Percentiles rank a stretch among this genome's conserved stretches.
phyloP scores from a whole-genome alignment of 352 stramenopile species.

The Globisporangium takayamanum region DNA sequence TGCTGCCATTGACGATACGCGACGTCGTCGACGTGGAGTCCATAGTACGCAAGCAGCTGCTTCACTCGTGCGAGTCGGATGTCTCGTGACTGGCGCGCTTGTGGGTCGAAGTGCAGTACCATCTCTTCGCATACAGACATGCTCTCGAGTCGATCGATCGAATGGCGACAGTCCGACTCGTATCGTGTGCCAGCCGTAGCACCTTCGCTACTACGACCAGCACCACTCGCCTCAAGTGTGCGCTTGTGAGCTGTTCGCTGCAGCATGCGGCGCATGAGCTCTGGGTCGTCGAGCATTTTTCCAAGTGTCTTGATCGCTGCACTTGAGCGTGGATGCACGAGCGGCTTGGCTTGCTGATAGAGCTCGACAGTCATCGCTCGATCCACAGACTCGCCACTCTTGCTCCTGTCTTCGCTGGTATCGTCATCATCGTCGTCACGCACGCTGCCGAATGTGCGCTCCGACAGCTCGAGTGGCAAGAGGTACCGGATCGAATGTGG shows the following conservation, averaged over 20 bases:
- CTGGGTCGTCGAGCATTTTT: constrained; percentile 34
- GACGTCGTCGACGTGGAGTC: constrained; percentile 28
- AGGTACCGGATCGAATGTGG: constrained; percentile 10
- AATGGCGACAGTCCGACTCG: background rate
- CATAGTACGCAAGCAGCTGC: constrained; percentile 35
- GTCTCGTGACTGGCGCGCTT: constrained; percentile 22
- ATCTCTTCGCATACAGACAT: constrained; percentile 42
- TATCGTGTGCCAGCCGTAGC: background rate
- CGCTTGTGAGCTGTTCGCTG: constrained; percentile 25
- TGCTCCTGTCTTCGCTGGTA: background rate
- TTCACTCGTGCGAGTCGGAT: constrained; percentile 30
- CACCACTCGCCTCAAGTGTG: background rate
- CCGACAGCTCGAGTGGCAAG: background rate
- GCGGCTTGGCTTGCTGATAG: constrained; percentile 46
- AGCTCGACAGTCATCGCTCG: constrained; percentile 22
- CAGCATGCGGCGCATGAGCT: constrained; percentile 52
- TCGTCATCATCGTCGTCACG: constrained; percentile 1
- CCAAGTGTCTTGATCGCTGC: constrained; percentile 50
- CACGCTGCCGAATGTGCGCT: background rate
- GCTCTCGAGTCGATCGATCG: constrained; percentile 26
- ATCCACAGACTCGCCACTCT: background rate
- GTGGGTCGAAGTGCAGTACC: constrained; percentile 36
- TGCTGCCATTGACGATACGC: constrained; percentile 60
- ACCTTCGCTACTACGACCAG: background rate
- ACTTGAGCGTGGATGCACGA: constrained; percentile 56